These are phyloP conservation scores for Linanthus parryae DNA, from an alignment of 148 eudicot genomes.

Conservation along the genomic window DNA sequence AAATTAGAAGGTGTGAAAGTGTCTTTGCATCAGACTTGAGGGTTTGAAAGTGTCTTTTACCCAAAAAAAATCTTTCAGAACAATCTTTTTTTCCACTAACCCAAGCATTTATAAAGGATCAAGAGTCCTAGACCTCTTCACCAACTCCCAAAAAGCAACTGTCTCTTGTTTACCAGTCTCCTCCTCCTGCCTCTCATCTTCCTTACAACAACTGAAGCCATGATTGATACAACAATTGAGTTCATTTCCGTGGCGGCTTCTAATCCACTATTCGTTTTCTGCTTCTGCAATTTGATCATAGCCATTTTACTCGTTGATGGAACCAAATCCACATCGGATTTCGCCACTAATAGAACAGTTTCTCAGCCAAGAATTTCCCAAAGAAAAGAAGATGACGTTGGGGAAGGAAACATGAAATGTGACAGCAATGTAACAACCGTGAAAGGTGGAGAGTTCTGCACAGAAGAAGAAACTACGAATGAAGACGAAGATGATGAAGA, in stretches of 20 bases:
- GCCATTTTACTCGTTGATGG: conserved; percentile 35
- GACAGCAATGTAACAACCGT: too few species aligned
- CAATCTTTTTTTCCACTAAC: conserved; percentile 14
- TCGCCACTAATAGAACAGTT: not conserved
- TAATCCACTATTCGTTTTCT: conserved; percentile 41
- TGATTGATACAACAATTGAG: conserved; percentile 44
- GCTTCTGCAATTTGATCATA: conserved; percentile 66
- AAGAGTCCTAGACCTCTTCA: not conserved
- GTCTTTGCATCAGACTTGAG: too few species aligned
- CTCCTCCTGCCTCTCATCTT: not conserved
- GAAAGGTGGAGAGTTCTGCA: not conserved
- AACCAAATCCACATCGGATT: conserved; percentile 10
- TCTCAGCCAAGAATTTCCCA: not conserved
- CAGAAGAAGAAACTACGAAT: not conserved
- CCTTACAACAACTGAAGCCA: conserved; percentile 2
- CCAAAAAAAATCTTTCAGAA: conserved; percentile 24
- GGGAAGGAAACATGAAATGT: too few species aligned
- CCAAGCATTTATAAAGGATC: not conserved
- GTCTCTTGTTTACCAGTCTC: not conserved
- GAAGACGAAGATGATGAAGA: conserved; percentile 16
- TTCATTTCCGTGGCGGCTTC: conserved; percentile 40
- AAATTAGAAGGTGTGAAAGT: too few species aligned
- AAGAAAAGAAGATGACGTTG: not conserved
- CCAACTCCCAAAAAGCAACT: not conserved
- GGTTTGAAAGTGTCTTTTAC: too few species aligned